Base-by-base conservation (phyloP, 2,329 filamentous ascomycete genomes). In the Epichloe baconii region DNA sequence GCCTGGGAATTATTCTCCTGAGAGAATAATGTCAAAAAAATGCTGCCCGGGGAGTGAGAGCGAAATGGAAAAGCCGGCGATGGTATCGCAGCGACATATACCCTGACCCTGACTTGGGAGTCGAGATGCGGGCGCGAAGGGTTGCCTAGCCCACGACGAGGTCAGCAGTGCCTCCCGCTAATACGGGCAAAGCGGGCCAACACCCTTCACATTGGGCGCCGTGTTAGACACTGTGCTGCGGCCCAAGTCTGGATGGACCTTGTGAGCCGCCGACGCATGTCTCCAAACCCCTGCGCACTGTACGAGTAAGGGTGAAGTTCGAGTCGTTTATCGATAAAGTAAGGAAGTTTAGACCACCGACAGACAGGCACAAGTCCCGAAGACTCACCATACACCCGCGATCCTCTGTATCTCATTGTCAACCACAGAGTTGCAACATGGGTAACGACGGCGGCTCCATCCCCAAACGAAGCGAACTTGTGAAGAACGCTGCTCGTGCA, bases 401-500 rank as follows among this genome's bases (percentile, higher is more conserved):
- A 38, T 38, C 36, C 5, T 38, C 4, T 38, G 5, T n/a, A 38
- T n/a, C 19, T n/a, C 23, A 15, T 14, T 8, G 21, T 10, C 31
- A 50, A 14, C 6, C 42, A 38, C 15, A 15, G n/a, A 11, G 17
- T n/a, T 23, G 42, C 48, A 46, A 14, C 21, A 50, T 98, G 93
- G 93, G 93, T 66, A 98, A 98, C 71, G 93, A 98, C 67, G 93
- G 93, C 59, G 93, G 93, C 65, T 91, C 88, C 59, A 98, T 98
- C 59, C 93, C 93, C 5, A 97, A 86, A 56, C 87, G 94, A 35
- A 86, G 89, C 63, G 94, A 98, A 69, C 86, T 98, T 44, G 93
- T 98, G 66, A 95, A 95, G 70, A 85, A 91, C 68, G 88, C 90
- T 31, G 88, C 90, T 42, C 86, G 88, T 60, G 78, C 82, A 48